Conservation (phyloP, 2,329 filamentous ascomycete genomes). For the Hypocrella siamensis region DNA sequence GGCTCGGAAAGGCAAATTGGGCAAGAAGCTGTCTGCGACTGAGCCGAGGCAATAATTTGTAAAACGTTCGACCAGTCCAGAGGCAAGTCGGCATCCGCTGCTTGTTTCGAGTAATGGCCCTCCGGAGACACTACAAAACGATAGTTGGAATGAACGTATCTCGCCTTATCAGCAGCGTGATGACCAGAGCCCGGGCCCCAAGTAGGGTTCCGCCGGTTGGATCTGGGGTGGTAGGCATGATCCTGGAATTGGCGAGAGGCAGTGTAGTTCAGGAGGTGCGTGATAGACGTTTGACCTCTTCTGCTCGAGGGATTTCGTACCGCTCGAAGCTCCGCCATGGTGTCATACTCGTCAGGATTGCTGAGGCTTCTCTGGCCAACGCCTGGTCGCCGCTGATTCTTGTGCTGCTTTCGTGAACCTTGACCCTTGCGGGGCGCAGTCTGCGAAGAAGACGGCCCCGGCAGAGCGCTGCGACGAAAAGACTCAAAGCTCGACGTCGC, state of each 20-base stretch:
- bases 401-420: slow-evolving; percentile 65
- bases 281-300: slow-evolving; percentile 91
- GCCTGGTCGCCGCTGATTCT: slow-evolving; percentile 58
- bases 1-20: slow-evolving; percentile 91
- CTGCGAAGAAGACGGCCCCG: slow-evolving; percentile 15
- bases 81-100: slow-evolving; percentile 73
- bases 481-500: slow-evolving; percentile 32
- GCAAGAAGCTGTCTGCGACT: slow-evolving; percentile 78
- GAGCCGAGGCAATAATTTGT: slow-evolving; percentile 78
- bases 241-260: slow-evolving; percentile 56
- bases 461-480: slow-evolving; percentile 28
- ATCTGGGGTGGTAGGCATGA: slow-evolving; percentile 34
- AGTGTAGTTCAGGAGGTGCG: slow-evolving; percentile 86
- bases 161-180: slow-evolving; percentile 79
- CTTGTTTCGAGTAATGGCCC: slow-evolving; percentile 64
- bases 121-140: slow-evolving; percentile 84
- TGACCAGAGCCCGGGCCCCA: slow-evolving; percentile 83
- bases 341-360: slow-evolving; percentile 61
- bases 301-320: slow-evolving; percentile 47
- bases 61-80: slow-evolving; percentile 83
- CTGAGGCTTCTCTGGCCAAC: slow-evolving; percentile 17
- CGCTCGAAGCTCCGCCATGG: slow-evolving; percentile 61
- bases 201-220: slow-evolving; percentile 54
- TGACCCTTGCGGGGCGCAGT: slow-evolving; percentile 58
- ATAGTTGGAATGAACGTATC: slow-evolving; percentile 89